These are phyloP conservation scores for Venturia carpophila DNA, from an alignment of 2,329 filamentous ascomycete species.

Conservation along the genomic window DNA sequence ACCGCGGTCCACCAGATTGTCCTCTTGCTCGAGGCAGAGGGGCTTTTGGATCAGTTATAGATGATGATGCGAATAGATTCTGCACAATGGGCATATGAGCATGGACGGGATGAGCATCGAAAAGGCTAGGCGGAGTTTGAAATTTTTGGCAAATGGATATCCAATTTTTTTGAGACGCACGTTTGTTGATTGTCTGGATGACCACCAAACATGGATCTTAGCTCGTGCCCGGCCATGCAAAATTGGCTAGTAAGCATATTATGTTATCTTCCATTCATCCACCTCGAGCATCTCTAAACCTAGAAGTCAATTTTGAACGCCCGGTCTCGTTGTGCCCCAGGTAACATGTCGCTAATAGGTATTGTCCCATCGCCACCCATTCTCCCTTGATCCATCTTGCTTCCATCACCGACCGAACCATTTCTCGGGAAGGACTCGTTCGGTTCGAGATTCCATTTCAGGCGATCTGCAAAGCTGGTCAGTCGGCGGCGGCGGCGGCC, in stretches of 20 bases:
- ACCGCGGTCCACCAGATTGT: conserved; percentile 97
- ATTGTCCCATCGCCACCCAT: neutral
- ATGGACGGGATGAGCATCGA: conserved; percentile 6
- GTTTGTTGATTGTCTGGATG: neutral
- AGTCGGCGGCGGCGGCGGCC: too few species aligned
- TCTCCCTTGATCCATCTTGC: neutral
- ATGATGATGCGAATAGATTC: neutral
- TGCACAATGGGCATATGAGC: neutral
- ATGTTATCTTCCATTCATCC: neutral
- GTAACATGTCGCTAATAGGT: neutral
- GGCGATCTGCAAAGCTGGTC: neutral
- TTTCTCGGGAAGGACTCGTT: neutral
- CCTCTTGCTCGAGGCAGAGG: conserved; percentile 80
- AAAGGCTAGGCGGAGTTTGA: neutral
- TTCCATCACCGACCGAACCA: neutral
- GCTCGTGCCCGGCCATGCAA: neutral
- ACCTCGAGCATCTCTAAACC: neutral
- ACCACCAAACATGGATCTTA: neutral
- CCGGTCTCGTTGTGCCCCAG: neutral
- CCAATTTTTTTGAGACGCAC: neutral
- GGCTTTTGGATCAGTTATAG: conserved; percentile 65
- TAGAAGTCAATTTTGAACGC: neutral
- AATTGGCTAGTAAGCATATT: neutral
- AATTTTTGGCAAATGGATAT: neutral
- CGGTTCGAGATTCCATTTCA: too few species aligned